Percentiles rank a stretch among this genome's conserved stretches.
Evolutionary conservation across 2,329 filamentous ascomycete species (phyloP).

Genomic region (Talaromyces rugulosus): DNA sequence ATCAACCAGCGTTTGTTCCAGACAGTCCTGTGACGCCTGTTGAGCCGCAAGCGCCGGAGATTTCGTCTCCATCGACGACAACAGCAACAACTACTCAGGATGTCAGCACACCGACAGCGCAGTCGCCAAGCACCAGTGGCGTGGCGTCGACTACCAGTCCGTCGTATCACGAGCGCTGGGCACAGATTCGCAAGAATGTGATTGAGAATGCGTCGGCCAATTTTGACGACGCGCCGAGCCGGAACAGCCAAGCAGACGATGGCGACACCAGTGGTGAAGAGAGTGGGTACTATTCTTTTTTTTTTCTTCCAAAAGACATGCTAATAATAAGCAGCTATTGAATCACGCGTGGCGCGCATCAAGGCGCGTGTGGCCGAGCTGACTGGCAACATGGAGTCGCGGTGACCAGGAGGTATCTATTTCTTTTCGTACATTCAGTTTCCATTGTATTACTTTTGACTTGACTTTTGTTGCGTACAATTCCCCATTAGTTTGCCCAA

Average conservation of each 20-base stretch:
- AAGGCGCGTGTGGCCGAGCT: slow-evolving; percentile 94
- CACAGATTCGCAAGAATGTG: slow-evolving; percentile 91
- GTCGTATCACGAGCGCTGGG: slow-evolving; percentile 74
- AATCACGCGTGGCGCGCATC: slow-evolving; percentile 93
- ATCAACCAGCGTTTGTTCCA: slow-evolving; percentile 80
- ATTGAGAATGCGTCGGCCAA: slow-evolving; percentile 65
- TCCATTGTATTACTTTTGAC: not conserved
- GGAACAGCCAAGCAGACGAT: slow-evolving; percentile 59
- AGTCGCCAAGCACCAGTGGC: slow-evolving; percentile 9
- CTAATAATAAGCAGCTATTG: slow-evolving; percentile 62
- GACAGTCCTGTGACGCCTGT: slow-evolving; percentile 43
- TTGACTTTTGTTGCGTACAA: not conserved
- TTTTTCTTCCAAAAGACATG: not conserved
- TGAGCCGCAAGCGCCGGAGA: slow-evolving; percentile 31
- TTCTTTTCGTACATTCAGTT: slow-evolving; percentile 18
- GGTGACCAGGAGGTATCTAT: slow-evolving; percentile 14
- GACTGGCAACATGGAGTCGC: slow-evolving; percentile 72
- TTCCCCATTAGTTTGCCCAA: not conserved
- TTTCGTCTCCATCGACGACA: slow-evolving; percentile 16
- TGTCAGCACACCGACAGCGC: slow-evolving; percentile 17
- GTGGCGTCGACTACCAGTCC: not conserved
- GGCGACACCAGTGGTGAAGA: slow-evolving; percentile 94
- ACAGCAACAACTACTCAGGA: slow-evolving; percentile 14
- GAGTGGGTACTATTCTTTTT: slow-evolving; percentile 57
- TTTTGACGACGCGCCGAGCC: slow-evolving; percentile 59